Conservation (phyloP, 768 basidiomycete genomes). For the Cytidiella melzeri region DNA sequence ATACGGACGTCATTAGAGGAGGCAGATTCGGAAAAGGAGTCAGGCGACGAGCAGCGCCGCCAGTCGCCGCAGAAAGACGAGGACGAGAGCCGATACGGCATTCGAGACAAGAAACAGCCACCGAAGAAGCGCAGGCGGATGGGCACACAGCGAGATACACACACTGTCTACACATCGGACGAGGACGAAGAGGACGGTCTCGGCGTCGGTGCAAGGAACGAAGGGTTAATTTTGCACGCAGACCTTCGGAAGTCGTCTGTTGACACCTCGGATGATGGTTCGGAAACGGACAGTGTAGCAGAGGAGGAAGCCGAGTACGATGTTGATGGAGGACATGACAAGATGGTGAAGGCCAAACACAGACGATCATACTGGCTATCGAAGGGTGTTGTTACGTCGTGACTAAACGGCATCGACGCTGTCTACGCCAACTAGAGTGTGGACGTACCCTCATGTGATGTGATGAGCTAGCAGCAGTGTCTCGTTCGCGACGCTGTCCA, state of each 20-base stretch:
- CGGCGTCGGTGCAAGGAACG: conserved; percentile 2
- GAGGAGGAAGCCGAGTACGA: conserved; percentile 22
- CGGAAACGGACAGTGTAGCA: conserved; percentile 23
- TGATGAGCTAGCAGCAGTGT: no score
- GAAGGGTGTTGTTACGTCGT: conserved; percentile 35
- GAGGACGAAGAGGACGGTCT: conserved; percentile 25
- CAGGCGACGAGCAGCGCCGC: conserved; percentile 13
- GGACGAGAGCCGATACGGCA: conserved; percentile 40
- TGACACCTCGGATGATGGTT: conserved; percentile 13
- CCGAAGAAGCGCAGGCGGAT: conserved; percentile 42
- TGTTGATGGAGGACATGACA: conserved; percentile 10
- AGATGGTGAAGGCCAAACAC: conserved; percentile 26
- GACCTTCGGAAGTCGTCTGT: no score
- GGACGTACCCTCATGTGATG: no score
- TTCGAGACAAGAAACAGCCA: conserved; percentile 30
- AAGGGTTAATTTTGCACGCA: background rate
- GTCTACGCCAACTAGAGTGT: no score
- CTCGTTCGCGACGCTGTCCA: no score
- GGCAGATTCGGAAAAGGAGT: conserved; percentile 29
- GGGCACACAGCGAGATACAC: conserved; percentile 30
- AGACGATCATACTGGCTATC: conserved; percentile 55
- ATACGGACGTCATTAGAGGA: conserved; percentile 8
- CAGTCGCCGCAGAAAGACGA: conserved; percentile 34
- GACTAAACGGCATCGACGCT: no score
- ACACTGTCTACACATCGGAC: conserved; percentile 47